Percentiles rank a stretch among this genome's conserved stretches.
Evolutionary conservation across 1,284 basidiomycete species (phyloP).

Genomic region (Cryptococcus sp.): DNA sequence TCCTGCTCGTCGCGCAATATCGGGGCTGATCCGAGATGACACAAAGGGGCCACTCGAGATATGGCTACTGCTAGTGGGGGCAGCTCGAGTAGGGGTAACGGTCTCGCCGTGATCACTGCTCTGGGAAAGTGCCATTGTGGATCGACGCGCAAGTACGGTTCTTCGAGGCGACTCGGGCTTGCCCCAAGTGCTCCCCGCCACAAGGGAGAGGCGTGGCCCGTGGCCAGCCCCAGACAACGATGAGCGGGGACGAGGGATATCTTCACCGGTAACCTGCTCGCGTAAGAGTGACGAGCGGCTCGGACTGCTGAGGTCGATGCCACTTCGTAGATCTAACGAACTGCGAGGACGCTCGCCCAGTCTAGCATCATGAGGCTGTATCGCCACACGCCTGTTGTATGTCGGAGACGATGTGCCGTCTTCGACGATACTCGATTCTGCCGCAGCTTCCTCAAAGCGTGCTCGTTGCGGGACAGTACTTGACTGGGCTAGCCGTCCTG

Average conservation of each 20-base stretch:
- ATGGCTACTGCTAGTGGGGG: not conserved
- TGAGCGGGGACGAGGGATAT: not conserved
- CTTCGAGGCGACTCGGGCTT: not conserved
- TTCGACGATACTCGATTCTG: not conserved
- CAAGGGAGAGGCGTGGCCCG: not conserved
- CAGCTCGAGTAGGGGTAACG: slow-evolving; percentile 2
- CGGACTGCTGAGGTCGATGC: no score
- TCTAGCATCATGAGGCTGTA: not conserved
- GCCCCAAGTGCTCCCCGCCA: not conserved
- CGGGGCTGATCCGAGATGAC: slow-evolving; percentile 14
- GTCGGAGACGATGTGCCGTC: slow-evolving; percentile 6
- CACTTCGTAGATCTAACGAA: not conserved
- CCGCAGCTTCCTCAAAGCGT: slow-evolving; percentile 1
- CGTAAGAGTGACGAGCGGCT: not conserved
- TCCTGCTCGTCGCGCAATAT: slow-evolving; percentile 20
- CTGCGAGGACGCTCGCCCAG: not conserved
- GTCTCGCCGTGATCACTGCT: not conserved
- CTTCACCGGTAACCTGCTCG: not conserved
- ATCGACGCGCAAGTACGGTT: not conserved
- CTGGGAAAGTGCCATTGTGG: not conserved
- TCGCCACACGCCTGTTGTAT: not conserved
- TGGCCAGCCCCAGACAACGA: not conserved
- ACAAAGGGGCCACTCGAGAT: slow-evolving; percentile 15
- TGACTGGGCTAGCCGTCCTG: slow-evolving; percentile 15
- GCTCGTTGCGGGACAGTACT: slow-evolving; percentile 10